Percentiles rank a stretch among this genome's conserved stretches.
phyloP scores from a whole-genome alignment of 2,329 filamentous ascomycete species.

The Tolypocladium ovalisporum region DNA sequence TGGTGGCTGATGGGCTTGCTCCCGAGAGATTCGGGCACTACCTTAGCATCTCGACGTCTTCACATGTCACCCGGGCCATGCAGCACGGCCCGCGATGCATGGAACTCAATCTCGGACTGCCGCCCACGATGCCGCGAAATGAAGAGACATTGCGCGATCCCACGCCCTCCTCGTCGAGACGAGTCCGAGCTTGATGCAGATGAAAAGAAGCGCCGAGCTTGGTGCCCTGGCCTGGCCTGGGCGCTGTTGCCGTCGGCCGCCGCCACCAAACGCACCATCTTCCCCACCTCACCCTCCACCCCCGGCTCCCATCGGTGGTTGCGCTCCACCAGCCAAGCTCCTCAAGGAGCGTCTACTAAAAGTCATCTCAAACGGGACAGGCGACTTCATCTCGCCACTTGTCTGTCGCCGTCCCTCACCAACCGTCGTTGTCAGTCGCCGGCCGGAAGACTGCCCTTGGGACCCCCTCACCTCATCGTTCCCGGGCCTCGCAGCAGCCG shows the following conservation, averaged over 20 bases:
- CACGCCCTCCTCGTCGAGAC: not conserved
- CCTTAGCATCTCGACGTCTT: not conserved
- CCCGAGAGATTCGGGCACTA: not conserved
- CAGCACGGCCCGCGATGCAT: not conserved
- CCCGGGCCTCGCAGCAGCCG: not conserved
- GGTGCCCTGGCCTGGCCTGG: too few relatives aligned
- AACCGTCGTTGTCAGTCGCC: not conserved
- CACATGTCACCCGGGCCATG: not conserved
- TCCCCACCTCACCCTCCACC: not conserved
- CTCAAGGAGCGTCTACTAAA: not conserved
- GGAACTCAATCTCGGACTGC: not conserved
- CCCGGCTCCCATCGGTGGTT: not conserved
- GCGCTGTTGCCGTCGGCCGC: not conserved
- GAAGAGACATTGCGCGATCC: not conserved
- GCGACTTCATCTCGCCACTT: not conserved
- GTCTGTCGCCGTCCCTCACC: not conserved
- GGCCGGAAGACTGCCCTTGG: not conserved
- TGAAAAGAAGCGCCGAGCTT: too few relatives aligned
- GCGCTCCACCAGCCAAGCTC: too few relatives aligned
- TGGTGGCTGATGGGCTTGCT: not conserved
- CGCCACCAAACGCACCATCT: conserved; percentile 1
- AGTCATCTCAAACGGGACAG: not conserved
- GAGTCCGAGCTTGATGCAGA: not conserved
- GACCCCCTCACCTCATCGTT: not conserved
- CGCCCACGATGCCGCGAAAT: not conserved